Conservation (phyloP, 2,329 filamentous ascomycete species). For the Chaetothyriales sp. region DNA sequence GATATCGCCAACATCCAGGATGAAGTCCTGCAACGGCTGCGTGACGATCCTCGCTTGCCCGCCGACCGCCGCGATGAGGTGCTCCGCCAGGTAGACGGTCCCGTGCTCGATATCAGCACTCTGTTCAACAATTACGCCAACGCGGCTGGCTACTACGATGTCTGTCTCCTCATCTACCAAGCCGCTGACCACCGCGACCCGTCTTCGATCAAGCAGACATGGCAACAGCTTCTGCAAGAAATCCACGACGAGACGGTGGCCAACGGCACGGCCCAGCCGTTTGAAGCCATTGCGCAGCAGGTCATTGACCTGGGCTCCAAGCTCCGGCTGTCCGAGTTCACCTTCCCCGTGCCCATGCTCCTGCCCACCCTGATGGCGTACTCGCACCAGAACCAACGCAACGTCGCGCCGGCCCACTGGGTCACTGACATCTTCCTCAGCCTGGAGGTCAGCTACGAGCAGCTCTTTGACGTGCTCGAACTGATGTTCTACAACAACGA, state of each 20-base stretch:
- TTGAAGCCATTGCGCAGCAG: constrained; percentile 36
- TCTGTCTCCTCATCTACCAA: constrained; percentile 85
- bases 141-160: constrained; percentile 79
- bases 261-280: constrained; percentile 28
- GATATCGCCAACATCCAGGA: constrained; percentile 93
- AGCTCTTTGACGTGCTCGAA: constrained; percentile 47
- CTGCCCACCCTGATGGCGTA: constrained; percentile 42
- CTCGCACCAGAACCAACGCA: constrained; percentile 34
- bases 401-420: constrained; percentile 38
- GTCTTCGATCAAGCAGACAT: constrained; percentile 68
- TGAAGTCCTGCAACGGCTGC: constrained; percentile 67
- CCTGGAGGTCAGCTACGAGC: constrained; percentile 46
- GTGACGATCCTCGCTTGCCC: constrained; percentile 54
- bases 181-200: constrained; percentile 80
- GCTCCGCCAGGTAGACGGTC: constrained; percentile 55
- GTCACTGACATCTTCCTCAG: constrained; percentile 51
- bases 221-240: constrained; percentile 64
- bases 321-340: constrained; percentile 39
- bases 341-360: constrained; percentile 40
- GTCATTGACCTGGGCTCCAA: constrained; percentile 43
- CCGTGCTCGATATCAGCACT: constrained; percentile 60
- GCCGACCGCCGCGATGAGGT: constrained; percentile 50
- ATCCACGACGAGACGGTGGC: constrained; percentile 44
- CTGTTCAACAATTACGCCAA: constrained; percentile 91
- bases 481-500: constrained; percentile 53